These are phyloP conservation scores for Aegilops sharonensis DNA, from an alignment of 176 grass and related monocot species.

Conservation along the genomic window DNA sequence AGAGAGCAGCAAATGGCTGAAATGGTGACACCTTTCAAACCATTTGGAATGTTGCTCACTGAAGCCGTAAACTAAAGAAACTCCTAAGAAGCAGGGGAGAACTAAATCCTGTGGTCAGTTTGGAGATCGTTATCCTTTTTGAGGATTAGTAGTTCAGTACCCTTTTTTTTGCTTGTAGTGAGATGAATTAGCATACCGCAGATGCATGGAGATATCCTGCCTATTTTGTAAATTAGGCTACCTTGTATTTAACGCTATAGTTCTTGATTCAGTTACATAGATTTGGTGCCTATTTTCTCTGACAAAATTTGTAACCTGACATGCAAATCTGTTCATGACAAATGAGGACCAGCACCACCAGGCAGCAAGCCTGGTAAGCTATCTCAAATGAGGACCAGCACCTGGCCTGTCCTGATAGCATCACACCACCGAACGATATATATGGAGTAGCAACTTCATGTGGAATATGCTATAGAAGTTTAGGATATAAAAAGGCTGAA, in stretches of 20 bases:
- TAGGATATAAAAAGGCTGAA: background rate
- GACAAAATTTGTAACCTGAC: constrained; percentile 14
- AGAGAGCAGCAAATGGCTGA: constrained; percentile 32
- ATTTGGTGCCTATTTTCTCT: background rate
- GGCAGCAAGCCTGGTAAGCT: no score
- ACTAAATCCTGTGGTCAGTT: no score
- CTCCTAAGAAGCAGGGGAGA: no score
- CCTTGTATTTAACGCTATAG: constrained; percentile 14
- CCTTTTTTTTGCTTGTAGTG: constrained; percentile 29
- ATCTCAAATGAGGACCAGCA: background rate
- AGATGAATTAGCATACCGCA: constrained; percentile 33
- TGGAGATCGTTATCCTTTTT: background rate
- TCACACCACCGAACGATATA: background rate
- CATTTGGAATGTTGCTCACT: constrained; percentile 20
- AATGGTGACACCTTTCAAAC: background rate
- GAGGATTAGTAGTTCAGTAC: background rate
- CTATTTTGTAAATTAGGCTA: constrained; percentile 65
- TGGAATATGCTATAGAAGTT: background rate
- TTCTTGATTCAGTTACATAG: constrained; percentile 4
- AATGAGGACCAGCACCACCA: constrained; percentile 1
- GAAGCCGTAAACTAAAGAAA: background rate
- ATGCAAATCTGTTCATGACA: constrained; percentile 15
- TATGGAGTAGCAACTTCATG: background rate
- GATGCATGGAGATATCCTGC: constrained; percentile 35
- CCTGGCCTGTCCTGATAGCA: constrained; percentile 11